Evolutionary conservation across 106 monocot species (phyloP).

Genomic region (Apostasia shenzhenica): DNA sequence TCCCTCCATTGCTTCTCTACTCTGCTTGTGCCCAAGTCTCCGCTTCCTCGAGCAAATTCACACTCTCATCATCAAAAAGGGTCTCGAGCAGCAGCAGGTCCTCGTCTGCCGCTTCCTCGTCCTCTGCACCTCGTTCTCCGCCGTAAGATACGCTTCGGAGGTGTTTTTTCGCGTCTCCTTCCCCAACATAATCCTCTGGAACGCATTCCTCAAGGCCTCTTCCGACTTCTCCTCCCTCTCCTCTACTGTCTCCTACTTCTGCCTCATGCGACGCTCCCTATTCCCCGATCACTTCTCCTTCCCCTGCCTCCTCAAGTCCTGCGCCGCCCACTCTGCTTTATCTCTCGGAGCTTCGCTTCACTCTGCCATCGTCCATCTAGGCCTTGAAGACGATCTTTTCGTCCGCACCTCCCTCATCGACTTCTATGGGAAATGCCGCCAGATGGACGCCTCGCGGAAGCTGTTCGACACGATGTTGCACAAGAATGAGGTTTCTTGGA

Average conservation of each 20-base stretch:
- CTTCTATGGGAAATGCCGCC: constrained; percentile 47
- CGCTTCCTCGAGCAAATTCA: constrained; percentile 37
- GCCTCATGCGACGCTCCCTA: constrained; percentile 22
- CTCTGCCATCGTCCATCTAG: constrained; percentile 23
- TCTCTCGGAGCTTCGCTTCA: constrained; percentile 38
- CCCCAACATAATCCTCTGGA: constrained; percentile 52
- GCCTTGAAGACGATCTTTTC: constrained; percentile 47
- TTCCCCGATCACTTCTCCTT: constrained; percentile 55
- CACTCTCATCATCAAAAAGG: constrained; percentile 37
- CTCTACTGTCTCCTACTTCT: constrained; percentile 30
- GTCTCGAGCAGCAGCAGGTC: constrained; percentile 51
- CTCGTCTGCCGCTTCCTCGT: constrained; percentile 53
- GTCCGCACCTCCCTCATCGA: constrained; percentile 59
- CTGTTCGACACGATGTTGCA: constrained; percentile 48
- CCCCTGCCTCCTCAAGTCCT: constrained; percentile 53
- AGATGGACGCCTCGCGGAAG: constrained; percentile 24
- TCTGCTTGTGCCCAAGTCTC: constrained; percentile 23
- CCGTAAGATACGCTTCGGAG: constrained; percentile 35
- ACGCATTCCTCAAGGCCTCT: constrained; percentile 51
- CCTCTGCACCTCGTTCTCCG: constrained; percentile 34
- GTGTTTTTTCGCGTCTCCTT: constrained; percentile 26
- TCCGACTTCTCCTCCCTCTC: constrained; percentile 22
- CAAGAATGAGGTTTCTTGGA: constrained; percentile 52
- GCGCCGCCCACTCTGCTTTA: constrained; percentile 13
- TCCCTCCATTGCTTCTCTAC: constrained; percentile 31